A percentile compares a stretch with the other conserved stretches of the same genome.
Evolutionary conservation across 2,329 filamentous ascomycete genomes (phyloP).

Genomic region (Monascus ruber): DNA sequence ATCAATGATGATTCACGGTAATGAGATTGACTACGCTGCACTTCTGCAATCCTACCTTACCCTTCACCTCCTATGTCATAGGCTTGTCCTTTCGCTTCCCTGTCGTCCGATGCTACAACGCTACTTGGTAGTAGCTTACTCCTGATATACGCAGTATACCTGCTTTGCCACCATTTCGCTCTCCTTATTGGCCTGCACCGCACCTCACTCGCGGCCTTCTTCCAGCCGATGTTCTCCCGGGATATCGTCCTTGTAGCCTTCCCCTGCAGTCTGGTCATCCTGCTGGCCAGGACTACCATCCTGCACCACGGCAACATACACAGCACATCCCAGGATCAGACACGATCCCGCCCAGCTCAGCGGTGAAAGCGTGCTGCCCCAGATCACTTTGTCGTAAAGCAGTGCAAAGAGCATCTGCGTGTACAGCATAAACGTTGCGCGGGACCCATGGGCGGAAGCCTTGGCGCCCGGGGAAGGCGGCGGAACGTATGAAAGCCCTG

Average conservation of each 20-base stretch:
- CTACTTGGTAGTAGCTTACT: too few species aligned
- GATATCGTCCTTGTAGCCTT: conserved; percentile 1
- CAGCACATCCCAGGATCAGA: conserved; percentile 53
- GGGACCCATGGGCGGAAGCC: conserved; percentile 19
- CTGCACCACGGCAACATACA: conserved; percentile 51
- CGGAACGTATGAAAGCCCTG: conserved; percentile 62
- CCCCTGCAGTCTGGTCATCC: neutral
- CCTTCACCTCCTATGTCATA: too few species aligned
- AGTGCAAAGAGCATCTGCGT: conserved; percentile 60
- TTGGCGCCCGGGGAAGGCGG: conserved; percentile 22
- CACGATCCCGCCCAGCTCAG: conserved; percentile 51
- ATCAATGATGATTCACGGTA: neutral
- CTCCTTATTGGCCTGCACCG: too few species aligned
- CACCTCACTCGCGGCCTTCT: too few species aligned
- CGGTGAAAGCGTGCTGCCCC: conserved; percentile 46
- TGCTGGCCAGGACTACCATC: conserved; percentile 14
- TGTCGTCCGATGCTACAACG: too few species aligned
- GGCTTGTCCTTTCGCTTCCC: too few species aligned
- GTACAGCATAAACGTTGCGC: conserved; percentile 57
- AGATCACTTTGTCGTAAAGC: conserved; percentile 52
- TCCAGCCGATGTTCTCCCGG: neutral
- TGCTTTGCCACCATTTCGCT: too few species aligned
- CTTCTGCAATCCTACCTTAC: neutral
- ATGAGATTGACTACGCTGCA: neutral
- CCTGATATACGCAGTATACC: too few species aligned